phyloP scores from a whole-genome alignment of 352 stramenopile species.

The Phytophthora fragariae region DNA sequence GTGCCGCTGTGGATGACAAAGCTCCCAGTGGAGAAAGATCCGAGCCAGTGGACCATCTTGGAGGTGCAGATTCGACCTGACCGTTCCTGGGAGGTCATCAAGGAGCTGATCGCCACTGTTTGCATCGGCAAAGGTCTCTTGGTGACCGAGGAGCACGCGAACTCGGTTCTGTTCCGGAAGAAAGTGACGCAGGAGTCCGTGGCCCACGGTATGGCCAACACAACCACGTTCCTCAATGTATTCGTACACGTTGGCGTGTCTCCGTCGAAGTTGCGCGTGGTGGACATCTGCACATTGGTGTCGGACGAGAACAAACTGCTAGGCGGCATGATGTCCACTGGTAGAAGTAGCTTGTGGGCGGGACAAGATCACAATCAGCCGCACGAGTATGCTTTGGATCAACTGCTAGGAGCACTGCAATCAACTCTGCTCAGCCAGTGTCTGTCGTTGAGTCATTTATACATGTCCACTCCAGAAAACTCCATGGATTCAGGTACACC shows the following conservation, averaged over 20 bases:
- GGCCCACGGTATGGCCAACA: conserved; percentile 72
- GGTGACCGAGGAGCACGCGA: conserved; percentile 57
- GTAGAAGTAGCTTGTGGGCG: conserved; percentile 44
- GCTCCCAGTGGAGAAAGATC: conserved; percentile 70
- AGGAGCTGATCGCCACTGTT: conserved; percentile 79
- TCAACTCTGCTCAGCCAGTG: conserved; percentile 73
- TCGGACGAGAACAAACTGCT: conserved; percentile 75
- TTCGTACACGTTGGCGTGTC: conserved; percentile 79
- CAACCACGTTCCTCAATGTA: conserved; percentile 75
- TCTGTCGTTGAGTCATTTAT: conserved; percentile 73
- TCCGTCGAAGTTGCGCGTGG: conserved; percentile 76
- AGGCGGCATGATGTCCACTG: conserved; percentile 56
- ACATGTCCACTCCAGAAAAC: conserved; percentile 82
- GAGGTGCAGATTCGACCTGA: conserved; percentile 77
- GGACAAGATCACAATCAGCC: conserved; percentile 48
- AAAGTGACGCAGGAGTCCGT: conserved; percentile 67
- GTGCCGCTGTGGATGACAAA: conserved; percentile 64
- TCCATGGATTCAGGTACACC: conserved; percentile 59
- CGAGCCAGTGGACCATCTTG: conserved; percentile 72
- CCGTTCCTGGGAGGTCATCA: conserved; percentile 76
- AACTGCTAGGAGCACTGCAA: conserved; percentile 75
- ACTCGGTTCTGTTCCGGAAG: conserved; percentile 79
- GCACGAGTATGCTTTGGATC: conserved; percentile 65
- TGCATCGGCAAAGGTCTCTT: conserved; percentile 82
- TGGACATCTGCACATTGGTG: conserved; percentile 74